phyloP scores from a whole-genome alignment of 345 rosid species.

The Camelina laxa region DNA sequence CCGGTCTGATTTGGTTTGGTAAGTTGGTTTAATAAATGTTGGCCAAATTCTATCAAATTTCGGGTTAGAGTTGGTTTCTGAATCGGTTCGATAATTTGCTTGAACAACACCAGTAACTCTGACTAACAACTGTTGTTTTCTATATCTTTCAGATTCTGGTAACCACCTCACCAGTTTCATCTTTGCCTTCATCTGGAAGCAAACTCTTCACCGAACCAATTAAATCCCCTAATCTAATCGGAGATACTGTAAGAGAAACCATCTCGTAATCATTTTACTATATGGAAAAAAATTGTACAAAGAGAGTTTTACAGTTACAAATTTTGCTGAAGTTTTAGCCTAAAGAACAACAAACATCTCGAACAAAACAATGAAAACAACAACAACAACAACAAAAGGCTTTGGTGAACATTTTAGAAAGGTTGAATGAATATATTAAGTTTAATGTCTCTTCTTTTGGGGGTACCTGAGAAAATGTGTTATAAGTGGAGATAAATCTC shows the following conservation, averaged over 20 bases:
- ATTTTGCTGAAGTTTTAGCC: slow-evolving; percentile 21
- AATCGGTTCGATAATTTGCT: slow-evolving; percentile 8
- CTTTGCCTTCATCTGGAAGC: slow-evolving; percentile 21
- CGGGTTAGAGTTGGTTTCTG: not conserved
- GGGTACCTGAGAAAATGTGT: slow-evolving; percentile 10
- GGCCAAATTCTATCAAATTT: no score
- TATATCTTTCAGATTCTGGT: slow-evolving; percentile 23
- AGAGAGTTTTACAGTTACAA: slow-evolving; percentile 25
- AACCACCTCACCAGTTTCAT: not conserved
- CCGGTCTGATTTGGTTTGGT: not conserved
- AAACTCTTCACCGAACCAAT: slow-evolving; percentile 21
- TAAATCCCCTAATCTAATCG: not conserved
- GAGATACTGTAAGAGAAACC: not conserved
- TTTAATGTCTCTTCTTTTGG: not conserved
- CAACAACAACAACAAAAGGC: slow-evolving; percentile 15
- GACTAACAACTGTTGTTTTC: slow-evolving; percentile 4
- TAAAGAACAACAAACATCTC: slow-evolving; percentile 40
- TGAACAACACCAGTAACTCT: not conserved
- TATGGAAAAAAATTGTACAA: slow-evolving; percentile 23
- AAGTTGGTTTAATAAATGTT: not conserved
- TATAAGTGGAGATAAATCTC: slow-evolving; percentile 49
- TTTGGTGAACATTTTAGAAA: slow-evolving; percentile 8
- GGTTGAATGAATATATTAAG: slow-evolving; percentile 20
- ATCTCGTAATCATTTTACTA: slow-evolving; percentile 22
- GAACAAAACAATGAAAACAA: slow-evolving; percentile 15